phyloP scores from a whole-genome alignment of 768 basidiomycete species.

The Lactarius evosmus region DNA sequence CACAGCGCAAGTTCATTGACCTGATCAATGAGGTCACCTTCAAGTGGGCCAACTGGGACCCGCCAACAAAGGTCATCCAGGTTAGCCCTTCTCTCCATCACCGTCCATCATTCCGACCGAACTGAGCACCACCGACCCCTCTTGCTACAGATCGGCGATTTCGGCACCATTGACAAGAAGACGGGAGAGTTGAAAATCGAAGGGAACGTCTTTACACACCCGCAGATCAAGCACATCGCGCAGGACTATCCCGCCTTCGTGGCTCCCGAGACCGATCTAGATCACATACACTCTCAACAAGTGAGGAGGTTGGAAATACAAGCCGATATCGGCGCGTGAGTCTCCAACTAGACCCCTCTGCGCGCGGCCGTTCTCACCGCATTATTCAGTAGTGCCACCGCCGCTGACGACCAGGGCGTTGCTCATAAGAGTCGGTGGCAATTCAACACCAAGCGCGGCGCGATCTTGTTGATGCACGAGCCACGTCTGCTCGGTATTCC shows the following conservation, averaged over 20 bases:
- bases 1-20: slow-evolving; percentile 19
- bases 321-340: not conserved
- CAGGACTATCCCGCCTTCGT: not conserved
- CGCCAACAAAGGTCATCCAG: not conserved
- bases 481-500: slow-evolving; percentile 6
- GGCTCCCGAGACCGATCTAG: not conserved
- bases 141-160: slow-evolving; percentile 13
- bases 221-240: not conserved
- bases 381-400: not conserved
- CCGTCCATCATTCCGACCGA: not conserved
- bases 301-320: not conserved
- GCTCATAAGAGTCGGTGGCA: slow-evolving; percentile 3
- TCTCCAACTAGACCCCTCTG: not conserved
- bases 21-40: slow-evolving; percentile 5
- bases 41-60: slow-evolving; percentile 21
- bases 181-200: slow-evolving; percentile 10
- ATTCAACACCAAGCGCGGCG: slow-evolving; percentile 20
- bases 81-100: not conserved
- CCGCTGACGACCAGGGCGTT: not conserved
- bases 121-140: not conserved
- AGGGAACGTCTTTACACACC: slow-evolving; percentile 17
- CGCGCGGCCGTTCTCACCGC: not conserved
- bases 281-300: slow-evolving; percentile 16
- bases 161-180: slow-evolving; percentile 10
- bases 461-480: slow-evolving; percentile 19